Conservation (phyloP, 1,139 yeast genomes). For the Kazachstania sp. region DNA sequence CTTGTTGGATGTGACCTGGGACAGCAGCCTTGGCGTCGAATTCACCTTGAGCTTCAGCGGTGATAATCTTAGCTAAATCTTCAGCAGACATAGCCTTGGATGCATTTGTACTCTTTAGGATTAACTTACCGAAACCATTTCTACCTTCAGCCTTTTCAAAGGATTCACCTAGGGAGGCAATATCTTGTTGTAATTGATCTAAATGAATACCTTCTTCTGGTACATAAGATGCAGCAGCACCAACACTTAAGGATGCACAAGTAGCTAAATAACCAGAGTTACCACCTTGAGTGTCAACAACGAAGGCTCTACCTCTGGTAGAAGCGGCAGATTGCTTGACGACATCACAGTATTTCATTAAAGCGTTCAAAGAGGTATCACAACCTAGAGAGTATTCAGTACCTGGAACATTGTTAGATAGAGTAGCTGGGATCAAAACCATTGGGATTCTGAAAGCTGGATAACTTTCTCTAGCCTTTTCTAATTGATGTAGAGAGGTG, state of each 20-base stretch:
- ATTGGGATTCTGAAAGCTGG: constrained; percentile 92
- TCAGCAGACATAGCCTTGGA: constrained; percentile 60
- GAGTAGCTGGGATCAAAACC: constrained; percentile 89
- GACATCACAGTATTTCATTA: constrained; percentile 88
- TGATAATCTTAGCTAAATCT: constrained; percentile 59
- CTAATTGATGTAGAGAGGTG: constrained; percentile 70
- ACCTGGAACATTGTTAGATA: constrained; percentile 97
- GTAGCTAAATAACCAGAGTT: constrained; percentile 91
- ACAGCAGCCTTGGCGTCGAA: constrained; percentile 71
- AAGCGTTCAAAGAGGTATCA: constrained; percentile 86
- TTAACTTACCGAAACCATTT: constrained; percentile 61
- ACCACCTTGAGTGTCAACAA: constrained; percentile 97
- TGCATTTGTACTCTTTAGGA: constrained; percentile 61
- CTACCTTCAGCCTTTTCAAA: constrained; percentile 73
- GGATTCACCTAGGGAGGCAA: constrained; percentile 56
- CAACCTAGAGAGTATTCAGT: constrained; percentile 90
- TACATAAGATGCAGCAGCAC: constrained; percentile 86
- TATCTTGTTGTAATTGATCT: constrained; percentile 66
- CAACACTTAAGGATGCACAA: constrained; percentile 78
- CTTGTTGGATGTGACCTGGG: constrained; percentile 83
- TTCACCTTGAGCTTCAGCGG: constrained; percentile 55
- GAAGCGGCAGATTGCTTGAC: constrained; percentile 94
- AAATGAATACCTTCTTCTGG: constrained; percentile 82
- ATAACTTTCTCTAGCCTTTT: constrained; percentile 60
- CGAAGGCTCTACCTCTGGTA: constrained; percentile 88